Base-by-base conservation (phyloP, 805 yeast genomes). In the Lachancea nothofagi region DNA sequence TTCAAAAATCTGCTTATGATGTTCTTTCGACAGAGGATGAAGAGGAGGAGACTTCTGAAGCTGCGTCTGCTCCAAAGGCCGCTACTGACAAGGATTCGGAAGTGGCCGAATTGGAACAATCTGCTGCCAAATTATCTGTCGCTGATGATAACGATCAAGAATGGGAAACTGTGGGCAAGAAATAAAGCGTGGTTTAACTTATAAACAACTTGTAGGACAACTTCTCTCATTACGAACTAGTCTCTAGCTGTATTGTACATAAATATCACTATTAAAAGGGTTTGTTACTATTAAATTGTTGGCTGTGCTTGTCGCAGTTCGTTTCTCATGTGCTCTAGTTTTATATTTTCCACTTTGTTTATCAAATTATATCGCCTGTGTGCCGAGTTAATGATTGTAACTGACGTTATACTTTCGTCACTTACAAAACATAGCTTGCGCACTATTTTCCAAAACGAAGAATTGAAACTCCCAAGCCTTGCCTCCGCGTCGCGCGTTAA, bases 11-110 rank as follows among this genome's bases (percentile, higher is more conserved):
- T 26, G 61, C 71, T 2, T 77, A 67, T 52, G 64, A 70, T 35
- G 77, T 77, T 18, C 62, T 77, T 54, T 65, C 72, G 37, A 57
- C 55, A 39, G 78, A 75, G 23, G 78, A 69, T 38, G 80, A 75
- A 3, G 77, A 71, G 2, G 77, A 70, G 1, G 68, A 65, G 15
- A 15, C 29, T 10, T 4, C 33, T 25, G 28, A 30, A 31, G 13
- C 31, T 14, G 61, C 55, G 33, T 62, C 47, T 23, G 42, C 47
- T 33, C 44, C 43, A 42, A 38, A 39, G 33, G 43, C 41, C 14
- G 8, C 14, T 7, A 39, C 41, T 26, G 43, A 47, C 30, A 31
- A 36, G 17, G 41, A 42, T 9, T 42, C 43, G 2, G 33, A 44
- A 2, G 59, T 50, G 19, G 49, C 50, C 23, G 53, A 45, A n/a